Base-by-base conservation (phyloP, 345 rosid species). In the Triadica sebifera region DNA sequence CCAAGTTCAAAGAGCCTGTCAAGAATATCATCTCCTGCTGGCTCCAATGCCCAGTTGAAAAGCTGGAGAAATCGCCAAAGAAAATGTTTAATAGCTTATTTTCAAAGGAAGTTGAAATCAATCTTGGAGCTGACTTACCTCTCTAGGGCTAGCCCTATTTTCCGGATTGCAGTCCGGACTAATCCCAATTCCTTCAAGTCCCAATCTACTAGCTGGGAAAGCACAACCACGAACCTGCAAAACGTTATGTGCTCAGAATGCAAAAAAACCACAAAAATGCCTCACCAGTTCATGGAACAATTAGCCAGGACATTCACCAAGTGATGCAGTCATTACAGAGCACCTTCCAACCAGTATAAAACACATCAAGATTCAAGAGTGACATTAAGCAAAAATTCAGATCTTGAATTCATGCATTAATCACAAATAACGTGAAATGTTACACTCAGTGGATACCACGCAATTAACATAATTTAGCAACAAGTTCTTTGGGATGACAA, bases 161-260 rank as follows among this genome's bases (percentile, higher is more conserved):
- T 89, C 86, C 59, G 98, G 98, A 71, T 93, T 93, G 87, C 94
- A 89, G 75, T 95, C 98, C 7, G 98, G 99, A 75, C 94, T 86
- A 60, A 95, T 93, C 65, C 88, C 98, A 65, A 91, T 88, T 50
- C 94, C 99, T 80, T 89, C 66, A 64, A 95, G 73, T 71, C 88
- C 89, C 73, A 93, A 46, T 62, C 68, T 79, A 67, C 78, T 70
- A 13, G 91, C 89, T 17, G 98, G 86, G 79, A 95, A 95, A 69
- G 99, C 97, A 85, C 98, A 95, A 45, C 91, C 86, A 9, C 93
- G 90, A 65, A 91, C 86, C 99, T 95, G 88, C 61, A 67, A 0
- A 39, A 69, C 22, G 7, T n/a, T 57, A 63, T 46, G 59, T 55
- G 65, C 67, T 59, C 22, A 29, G 34, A 1, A 29, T 29, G 34